Evolutionary conservation across 139 green algal genomes (phyloP).

Genomic region (Chlamydomonas eustigma): DNA sequence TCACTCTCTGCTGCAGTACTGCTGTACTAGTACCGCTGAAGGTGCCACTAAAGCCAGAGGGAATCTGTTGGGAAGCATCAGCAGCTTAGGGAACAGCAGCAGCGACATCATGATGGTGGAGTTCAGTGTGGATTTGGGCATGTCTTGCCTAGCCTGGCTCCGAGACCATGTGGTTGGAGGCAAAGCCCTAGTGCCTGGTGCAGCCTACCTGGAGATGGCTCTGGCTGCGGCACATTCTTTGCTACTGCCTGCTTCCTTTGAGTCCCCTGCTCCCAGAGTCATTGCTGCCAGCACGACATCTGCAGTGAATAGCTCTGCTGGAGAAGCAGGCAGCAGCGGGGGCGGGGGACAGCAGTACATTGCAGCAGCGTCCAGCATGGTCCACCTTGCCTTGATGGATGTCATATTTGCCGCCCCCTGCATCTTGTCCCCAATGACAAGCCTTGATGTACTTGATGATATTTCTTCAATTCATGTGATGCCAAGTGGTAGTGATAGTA

Average conservation of each 20-base stretch:
- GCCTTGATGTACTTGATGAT: too few relatives aligned
- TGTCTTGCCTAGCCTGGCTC: slow-evolving; percentile 59
- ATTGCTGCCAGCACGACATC: slow-evolving; percentile 34
- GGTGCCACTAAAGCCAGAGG: slow-evolving; percentile 66
- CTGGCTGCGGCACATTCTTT: slow-evolving; percentile 18
- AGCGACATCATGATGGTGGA: slow-evolving; percentile 80
- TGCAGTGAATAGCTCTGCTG: background rate
- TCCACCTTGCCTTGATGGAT: background rate
- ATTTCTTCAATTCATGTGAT: too few relatives aligned
- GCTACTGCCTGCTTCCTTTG: background rate
- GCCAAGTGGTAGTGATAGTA: too few relatives aligned
- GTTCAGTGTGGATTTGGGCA: slow-evolving; percentile 51
- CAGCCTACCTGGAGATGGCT: slow-evolving; percentile 59
- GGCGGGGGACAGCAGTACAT: too few relatives aligned
- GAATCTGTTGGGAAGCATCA: slow-evolving; percentile 9
- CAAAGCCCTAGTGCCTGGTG: slow-evolving; percentile 53
- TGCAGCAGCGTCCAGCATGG: too few relatives aligned
- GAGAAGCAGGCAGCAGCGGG: too few relatives aligned
- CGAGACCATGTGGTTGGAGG: slow-evolving; percentile 63
- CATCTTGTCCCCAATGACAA: too few relatives aligned
- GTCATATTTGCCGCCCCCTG: slow-evolving; percentile 43
- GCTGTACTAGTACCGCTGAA: slow-evolving; percentile 74
- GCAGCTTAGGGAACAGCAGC: slow-evolving; percentile 67
- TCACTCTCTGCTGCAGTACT: slow-evolving; percentile 48
- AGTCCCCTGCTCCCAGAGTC: slow-evolving; percentile 27